phyloP scores from a whole-genome alignment of 2,329 filamentous ascomycete species.

The Fusarium guadeloupense region DNA sequence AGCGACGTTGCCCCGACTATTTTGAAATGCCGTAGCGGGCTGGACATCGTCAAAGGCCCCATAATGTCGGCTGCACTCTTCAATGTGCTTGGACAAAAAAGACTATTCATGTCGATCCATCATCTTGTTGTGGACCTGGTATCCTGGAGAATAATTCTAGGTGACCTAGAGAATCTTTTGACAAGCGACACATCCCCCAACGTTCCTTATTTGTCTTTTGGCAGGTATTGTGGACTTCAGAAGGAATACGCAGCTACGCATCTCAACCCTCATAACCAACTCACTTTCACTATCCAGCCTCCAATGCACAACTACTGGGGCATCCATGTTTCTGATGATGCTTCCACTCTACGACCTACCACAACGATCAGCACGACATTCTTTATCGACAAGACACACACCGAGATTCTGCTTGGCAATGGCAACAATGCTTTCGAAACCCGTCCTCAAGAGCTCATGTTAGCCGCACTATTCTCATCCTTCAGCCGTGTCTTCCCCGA shows the following conservation, averaged over 20 bases:
- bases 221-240: not conserved
- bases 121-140: not conserved
- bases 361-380: not conserved
- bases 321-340: not conserved
- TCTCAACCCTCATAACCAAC: not conserved
- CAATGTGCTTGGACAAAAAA: not conserved
- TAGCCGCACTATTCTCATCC: constrained; percentile 39
- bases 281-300: constrained; percentile 16
- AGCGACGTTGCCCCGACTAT: not conserved
- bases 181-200: not conserved
- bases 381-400: constrained; percentile 11
- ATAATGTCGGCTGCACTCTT: not conserved
- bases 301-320: not conserved
- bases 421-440: constrained; percentile 40
- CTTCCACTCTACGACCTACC: not conserved
- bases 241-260: not conserved
- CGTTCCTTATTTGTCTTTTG: not conserved
- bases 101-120: not conserved
- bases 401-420: constrained; percentile 11
- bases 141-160: not conserved
- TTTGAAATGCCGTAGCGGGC: not conserved
- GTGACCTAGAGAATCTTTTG: not conserved
- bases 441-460: constrained; percentile 44
- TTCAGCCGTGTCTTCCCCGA: constrained; percentile 43
- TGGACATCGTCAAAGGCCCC: not conserved